Base-by-base conservation (phyloP, 331 rosid genomes). In the Cucumis variabilis region DNA sequence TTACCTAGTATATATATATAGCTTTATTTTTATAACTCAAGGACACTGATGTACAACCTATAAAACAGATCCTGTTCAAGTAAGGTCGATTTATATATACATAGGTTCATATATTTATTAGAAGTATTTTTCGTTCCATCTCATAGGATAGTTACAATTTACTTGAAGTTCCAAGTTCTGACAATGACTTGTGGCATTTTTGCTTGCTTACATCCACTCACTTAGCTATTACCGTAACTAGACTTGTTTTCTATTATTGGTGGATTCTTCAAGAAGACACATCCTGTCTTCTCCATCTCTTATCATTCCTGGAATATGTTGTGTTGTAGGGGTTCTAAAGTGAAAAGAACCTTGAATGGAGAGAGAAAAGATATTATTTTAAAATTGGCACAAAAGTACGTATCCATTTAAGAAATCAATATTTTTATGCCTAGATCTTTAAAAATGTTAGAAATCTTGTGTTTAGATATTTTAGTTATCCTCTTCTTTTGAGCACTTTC, bases 361-460 rank as follows among this genome's bases (percentile, higher is more conserved):
- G 82, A 76, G 62, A n/a, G n/a, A 13, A 46, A 4, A 20, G 9
- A 11, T 7, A 13, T 13, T 76, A n/a, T 16, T 76, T 76, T 76
- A 33, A 76, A 76, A 23, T 48, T 44, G 81, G 81, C 58, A 74
- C 58, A 76, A 48, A 76, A 46, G 20, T 74, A 58, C 21, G 21
- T 74, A 41, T 48, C 44, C 82, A 76, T 76, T 6, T 44, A 76
- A 46, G 10, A n/a, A 70, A 44, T n/a, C 2, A 23, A 12, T 5
- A 44, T 12, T 44, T 44, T 75, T 17, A 23, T 44, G 82, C 4
- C 55, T 13, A 75, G 20, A 44, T 23, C 30, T 23, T 41, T 23
- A 23, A 75, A 75, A 44, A 23, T 75, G 60, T 75, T 21, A 44
- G 28, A 74, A 74, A 74, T 74, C 20, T 74, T 50, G n/a, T 75